Evolutionary conservation across 2,329 filamentous ascomycete species (phyloP).

Genomic region (Penicillium vulpinum): DNA sequence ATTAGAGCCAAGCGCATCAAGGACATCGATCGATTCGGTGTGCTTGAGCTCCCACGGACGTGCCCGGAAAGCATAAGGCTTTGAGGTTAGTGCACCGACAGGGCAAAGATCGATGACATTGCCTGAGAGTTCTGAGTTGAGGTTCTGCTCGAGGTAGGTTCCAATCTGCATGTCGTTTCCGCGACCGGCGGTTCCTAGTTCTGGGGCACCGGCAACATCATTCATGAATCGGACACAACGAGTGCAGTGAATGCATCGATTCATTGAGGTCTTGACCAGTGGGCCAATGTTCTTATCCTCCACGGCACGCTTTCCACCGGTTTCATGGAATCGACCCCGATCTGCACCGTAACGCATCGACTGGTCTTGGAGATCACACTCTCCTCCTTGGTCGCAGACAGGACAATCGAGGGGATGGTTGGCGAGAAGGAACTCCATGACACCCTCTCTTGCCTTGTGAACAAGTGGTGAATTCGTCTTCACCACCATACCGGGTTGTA

Average conservation of each 20-base stretch:
- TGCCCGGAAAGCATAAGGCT: conserved; percentile 96
- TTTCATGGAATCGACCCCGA: conserved; percentile 93
- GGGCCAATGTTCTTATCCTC: conserved; percentile 99
- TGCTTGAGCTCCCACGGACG: conserved; percentile 97
- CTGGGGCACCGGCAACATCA: conserved; percentile 91
- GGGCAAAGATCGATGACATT: conserved; percentile 99
- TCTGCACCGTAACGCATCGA: conserved; percentile 98
- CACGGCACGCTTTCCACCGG: conserved; percentile 92
- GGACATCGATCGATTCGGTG: conserved; percentile 91
- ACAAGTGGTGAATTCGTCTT: conserved; percentile 96
- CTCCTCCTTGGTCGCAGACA: conserved; percentile 97
- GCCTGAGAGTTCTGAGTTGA: conserved; percentile 91
- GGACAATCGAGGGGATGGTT: conserved; percentile 97
- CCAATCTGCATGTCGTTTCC: conserved; percentile 98
- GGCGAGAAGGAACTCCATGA: conserved; percentile 97
- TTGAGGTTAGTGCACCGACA: conserved; percentile 92
- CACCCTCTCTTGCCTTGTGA: conserved; percentile 96
- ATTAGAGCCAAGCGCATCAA: conserved; percentile 89
- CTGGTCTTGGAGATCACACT: conserved; percentile 98
- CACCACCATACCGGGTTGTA: conserved; percentile 97
- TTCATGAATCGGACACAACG: conserved; percentile 97
- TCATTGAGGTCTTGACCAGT: conserved; percentile 99
- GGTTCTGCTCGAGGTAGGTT: conserved; percentile 91
- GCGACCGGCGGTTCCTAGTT: conserved; percentile 90
- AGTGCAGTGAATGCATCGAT: conserved; percentile 98